These are phyloP conservation scores for Starmerella gropengiesseri DNA, from an alignment of 805 yeast genomes.

Conservation along the genomic window DNA sequence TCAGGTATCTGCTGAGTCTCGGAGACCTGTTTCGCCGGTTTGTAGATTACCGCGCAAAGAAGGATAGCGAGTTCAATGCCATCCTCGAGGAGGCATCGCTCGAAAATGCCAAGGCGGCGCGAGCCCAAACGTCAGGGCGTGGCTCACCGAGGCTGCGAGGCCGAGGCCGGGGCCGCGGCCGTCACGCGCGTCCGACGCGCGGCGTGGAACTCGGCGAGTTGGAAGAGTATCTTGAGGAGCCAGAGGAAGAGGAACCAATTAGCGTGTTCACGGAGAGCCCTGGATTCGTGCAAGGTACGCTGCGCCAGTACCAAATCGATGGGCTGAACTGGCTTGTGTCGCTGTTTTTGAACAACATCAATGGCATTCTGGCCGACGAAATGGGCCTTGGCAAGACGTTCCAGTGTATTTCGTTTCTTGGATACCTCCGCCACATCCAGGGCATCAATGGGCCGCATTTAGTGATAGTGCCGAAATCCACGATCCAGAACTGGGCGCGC, in stretches of 20 bases:
- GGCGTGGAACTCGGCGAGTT: conserved; percentile 30
- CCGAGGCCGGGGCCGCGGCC: conserved; percentile 18
- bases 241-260: conserved; percentile 31
- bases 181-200: conserved; percentile 2
- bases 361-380: conserved; percentile 94
- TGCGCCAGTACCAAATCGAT: conserved; percentile 86
- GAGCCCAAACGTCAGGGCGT: conserved; percentile 16
- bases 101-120: conserved; percentile 10
- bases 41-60: conserved; percentile 65
- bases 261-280: conserved; percentile 79
- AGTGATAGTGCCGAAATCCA: conserved; percentile 88
- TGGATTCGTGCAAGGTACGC: conserved; percentile 53
- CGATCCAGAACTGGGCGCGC: conserved; percentile 91
- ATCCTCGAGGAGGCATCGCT: conserved; percentile 29
- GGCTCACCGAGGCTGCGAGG: conserved; percentile 34
- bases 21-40: conserved; percentile 81
- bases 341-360: conserved; percentile 68
- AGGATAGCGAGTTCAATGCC: conserved; percentile 48
- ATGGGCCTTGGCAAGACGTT: conserved; percentile 97
- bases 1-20: conserved; percentile 64
- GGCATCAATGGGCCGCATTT: conserved; percentile 81
- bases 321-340: conserved; percentile 93
- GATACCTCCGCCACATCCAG: conserved; percentile 67
- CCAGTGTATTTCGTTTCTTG: conserved; percentile 87
- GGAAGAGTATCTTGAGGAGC: conserved; percentile 29